Evolutionary conservation across 1,284 basidiomycete genomes (phyloP), one percentile per base, ranked within the genome.

Genomic region (Rhodofomes roseus): DNA sequence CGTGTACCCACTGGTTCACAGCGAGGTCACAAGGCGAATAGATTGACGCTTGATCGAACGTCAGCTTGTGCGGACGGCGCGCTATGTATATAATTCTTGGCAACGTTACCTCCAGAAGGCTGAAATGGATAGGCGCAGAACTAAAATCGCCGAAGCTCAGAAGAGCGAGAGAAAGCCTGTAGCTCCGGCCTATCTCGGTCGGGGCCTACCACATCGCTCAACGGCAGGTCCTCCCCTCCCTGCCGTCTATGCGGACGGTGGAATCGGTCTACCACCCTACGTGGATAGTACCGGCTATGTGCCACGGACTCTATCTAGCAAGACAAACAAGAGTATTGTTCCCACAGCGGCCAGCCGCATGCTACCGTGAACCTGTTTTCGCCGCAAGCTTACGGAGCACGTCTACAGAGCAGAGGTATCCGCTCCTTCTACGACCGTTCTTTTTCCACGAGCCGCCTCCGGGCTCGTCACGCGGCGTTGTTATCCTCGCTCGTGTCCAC

Each of bases 171-270:
- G 46, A 48, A 29, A 48, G 6, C 46, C 9, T 18, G 46, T 29
- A 48, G 46, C 46, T 48, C 46, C 46, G 46, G 25, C 46, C 46
- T 48, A 48, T 48, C 46, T 48, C 46, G 46, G 46, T 48, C 46
- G 46, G 46, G 27, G 29, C 46, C 22, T 48, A n/a, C 46, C 16
- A 18, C 25, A 48, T 48, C 23, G 22, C 25, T 27, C 23, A 4
- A 48, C 12, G n/a, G 46, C 46, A 29, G 27, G 6, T 44, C 14
- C 25, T 4, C 23, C 20, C 4, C 31, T 34, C 11, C 31, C 31
- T 34, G 31, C 31, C 31, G 11, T 11, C 31, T 11, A 34, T 11
- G 31, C 31, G 11, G 31, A 34, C 31, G 4, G 5, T 34, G 31
- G 31, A 34, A 4, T 4, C 4, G 31, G 31, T 11, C 31, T 4